phyloP scores from a whole-genome alignment of 371 early-diverging fungal genomes.

The Mortierella sp. region DNA sequence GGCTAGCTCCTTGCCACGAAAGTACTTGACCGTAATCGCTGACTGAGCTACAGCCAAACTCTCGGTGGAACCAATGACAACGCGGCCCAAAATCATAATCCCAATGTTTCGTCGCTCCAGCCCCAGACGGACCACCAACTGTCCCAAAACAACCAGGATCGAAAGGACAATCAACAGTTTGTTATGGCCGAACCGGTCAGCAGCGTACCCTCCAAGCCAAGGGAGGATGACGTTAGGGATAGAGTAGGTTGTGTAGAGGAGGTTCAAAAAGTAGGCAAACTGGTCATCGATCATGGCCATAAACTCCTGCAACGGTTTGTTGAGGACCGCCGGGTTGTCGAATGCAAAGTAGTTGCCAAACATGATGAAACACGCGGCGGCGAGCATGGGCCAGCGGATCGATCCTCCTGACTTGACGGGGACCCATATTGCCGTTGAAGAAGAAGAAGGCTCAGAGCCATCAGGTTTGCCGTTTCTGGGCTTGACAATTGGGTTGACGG shows the following conservation, averaged over 20 bases:
- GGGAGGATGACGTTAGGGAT: constrained; percentile 78
- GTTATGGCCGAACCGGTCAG: constrained; percentile 58
- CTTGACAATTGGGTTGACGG: neutral
- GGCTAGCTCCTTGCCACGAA: constrained; percentile 62
- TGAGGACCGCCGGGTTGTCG: constrained; percentile 74
- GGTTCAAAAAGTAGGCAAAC: constrained; percentile 45
- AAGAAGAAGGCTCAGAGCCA: neutral
- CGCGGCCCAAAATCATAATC: constrained; percentile 59
- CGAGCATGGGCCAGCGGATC: constrained; percentile 56
- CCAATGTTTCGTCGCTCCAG: constrained; percentile 50
- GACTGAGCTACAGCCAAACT: constrained; percentile 61
- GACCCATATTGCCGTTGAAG: neutral
- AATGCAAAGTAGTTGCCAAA: constrained; percentile 71
- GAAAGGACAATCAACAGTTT: constrained; percentile 61
- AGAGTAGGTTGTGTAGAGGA: constrained; percentile 70
- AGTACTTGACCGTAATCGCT: constrained; percentile 60
- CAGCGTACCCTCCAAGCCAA: constrained; percentile 63
- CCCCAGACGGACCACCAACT: constrained; percentile 67
- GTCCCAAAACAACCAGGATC: constrained; percentile 67
- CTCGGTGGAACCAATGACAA: constrained; percentile 68
- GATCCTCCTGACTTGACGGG: neutral
- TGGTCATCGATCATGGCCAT: constrained; percentile 27
- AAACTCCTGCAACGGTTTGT: constrained; percentile 48
- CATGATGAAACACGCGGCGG: constrained; percentile 58
- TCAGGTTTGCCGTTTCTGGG: neutral